Percentiles rank a stretch among this genome's conserved stretches.
Evolutionary conservation across 2,329 filamentous ascomycete species (phyloP).

Genomic region (Escovopsis weberi): DNA sequence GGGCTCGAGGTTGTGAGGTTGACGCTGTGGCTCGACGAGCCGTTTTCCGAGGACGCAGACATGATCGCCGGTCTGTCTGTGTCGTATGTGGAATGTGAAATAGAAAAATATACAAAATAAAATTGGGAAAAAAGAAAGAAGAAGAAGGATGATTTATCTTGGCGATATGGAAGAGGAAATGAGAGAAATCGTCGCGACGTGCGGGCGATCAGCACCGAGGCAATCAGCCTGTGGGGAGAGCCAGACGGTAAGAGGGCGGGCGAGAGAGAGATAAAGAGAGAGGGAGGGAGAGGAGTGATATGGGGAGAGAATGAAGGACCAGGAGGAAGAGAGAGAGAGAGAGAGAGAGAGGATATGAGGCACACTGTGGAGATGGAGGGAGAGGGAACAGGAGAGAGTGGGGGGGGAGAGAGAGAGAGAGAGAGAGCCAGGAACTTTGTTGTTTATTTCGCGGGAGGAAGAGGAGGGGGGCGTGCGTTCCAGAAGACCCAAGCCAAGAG

Average conservation of each 20-base stretch:
- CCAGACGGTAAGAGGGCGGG: neutral
- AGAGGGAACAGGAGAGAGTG: neutral
- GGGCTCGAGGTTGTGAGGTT: conserved; percentile 14
- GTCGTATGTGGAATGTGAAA: too few species aligned
- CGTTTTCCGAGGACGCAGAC: conserved; percentile 24
- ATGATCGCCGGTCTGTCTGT: conserved; percentile 10
- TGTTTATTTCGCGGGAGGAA: neutral
- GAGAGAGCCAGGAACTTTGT: too few species aligned
- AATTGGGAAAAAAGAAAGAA: too few species aligned
- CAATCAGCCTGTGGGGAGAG: neutral
- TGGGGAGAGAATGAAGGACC: too few species aligned
- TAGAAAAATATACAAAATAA: too few species aligned
- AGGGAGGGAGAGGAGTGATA: too few species aligned
- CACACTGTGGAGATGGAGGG: neutral
- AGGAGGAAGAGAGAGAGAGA: neutral
- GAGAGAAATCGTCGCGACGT: too few species aligned
- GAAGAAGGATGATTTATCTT: neutral
- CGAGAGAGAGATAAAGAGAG: neutral
- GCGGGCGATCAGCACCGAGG: too few species aligned
- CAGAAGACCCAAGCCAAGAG: too few species aligned
- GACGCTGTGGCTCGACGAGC: conserved; percentile 17
- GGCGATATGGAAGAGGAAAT: neutral
- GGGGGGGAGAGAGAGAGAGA: too few species aligned
- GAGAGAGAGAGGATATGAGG: neutral
- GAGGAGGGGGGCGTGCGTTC: too few species aligned